These are phyloP conservation scores for Colletotrichum higginsianum DNA, from an alignment of 2,329 filamentous ascomycete species.

Conservation along the genomic window DNA sequence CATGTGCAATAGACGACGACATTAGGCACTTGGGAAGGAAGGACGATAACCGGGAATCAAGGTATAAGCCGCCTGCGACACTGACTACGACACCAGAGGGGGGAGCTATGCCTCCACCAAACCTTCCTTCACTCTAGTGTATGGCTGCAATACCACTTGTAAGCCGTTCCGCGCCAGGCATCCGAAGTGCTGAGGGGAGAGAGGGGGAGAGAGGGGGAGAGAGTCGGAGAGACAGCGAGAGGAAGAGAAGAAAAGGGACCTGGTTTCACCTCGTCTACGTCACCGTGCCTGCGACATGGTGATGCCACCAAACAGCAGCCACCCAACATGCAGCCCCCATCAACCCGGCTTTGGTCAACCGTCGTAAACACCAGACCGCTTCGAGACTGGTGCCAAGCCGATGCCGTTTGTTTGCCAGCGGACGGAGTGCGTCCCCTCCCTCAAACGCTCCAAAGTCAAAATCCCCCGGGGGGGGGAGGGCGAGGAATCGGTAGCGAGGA, in stretches of 20 bases:
- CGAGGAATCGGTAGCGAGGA: too few relatives aligned
- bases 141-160: neutral
- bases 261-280: slow-evolving; percentile 37
- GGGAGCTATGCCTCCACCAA: slow-evolving; percentile 6
- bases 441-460: neutral
- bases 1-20: neutral
- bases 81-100: neutral
- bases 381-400: neutral
- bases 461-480: neutral
- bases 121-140: neutral
- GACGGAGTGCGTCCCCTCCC: neutral
- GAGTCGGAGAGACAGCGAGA: neutral
- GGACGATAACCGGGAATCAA: neutral
- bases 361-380: neutral
- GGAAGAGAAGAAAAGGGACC: neutral
- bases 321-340: slow-evolving; percentile 18
- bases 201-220: neutral
- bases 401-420: neutral
- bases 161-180: neutral
- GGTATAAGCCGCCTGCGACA: neutral
- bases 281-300: slow-evolving; percentile 32
- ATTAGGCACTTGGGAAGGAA: neutral
- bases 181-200: too few relatives aligned
- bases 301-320: slow-evolving; percentile 26
- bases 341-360: neutral